Evolutionary conservation across 192 early-diverging fungal genomes (phyloP), one percentile per base, ranked within the genome.

Genomic region (Phlyctochytrium bullatum): DNA sequence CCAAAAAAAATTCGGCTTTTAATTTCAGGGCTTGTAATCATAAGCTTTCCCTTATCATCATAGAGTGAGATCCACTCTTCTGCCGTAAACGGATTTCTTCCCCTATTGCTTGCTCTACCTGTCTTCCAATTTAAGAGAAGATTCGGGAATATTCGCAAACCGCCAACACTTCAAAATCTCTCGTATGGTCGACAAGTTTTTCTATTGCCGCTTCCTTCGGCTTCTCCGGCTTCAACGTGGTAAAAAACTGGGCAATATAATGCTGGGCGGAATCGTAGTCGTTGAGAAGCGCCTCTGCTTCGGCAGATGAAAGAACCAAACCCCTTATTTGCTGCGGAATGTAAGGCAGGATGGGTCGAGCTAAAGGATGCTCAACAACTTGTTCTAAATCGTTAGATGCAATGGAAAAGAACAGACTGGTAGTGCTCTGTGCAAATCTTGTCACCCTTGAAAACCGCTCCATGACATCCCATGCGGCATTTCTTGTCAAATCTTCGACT

Each of bases 311-410:
- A 4, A 82, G 47, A 36, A 84, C 67, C 33, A 66, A 65, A 2
- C 62, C 64, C 17, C 77, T 66, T 32, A 84, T 61, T 33, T 80
- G 71, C 2, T 56, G 51, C 2, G 82, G 82, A 59, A 84, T 79
- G 17, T 71, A 68, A 1, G 82, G 77, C 2, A 84, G 40, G 36
- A 84, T 64, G 1, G 82, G 82, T 14, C 82, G 69, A 1, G 82
- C 80, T 3, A 84, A 67, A 12, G 78, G 78, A 59, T 80, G 78
- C 32, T 84, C 78, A n/a, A 82, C 66, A 1, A 80, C 82, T 62
- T 83, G 79, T 16, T 65, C 78, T 80, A 54, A 33, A 16, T 12
- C 16, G 24, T 34, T 28, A 57, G 34, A 20, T 16, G 25, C 16
- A 62, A 20, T 17, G 10, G 24, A 2, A 6, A 40, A 12, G 34